Evolutionary conservation across 768 basidiomycete species (phyloP).

Genomic region (Sutorius australiensis): DNA sequence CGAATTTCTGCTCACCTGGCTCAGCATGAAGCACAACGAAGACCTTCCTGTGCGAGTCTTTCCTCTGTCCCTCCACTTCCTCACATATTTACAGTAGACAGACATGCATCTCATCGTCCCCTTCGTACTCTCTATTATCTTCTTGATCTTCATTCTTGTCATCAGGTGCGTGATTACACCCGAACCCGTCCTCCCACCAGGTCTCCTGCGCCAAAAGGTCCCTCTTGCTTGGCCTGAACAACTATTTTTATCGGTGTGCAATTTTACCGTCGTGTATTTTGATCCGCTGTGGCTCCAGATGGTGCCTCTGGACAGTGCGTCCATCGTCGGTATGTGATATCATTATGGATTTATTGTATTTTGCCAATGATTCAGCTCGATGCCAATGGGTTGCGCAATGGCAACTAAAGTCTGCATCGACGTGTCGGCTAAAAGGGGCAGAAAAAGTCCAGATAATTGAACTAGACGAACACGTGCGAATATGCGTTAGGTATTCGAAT

Average conservation of each 20-base stretch:
- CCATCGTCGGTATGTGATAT: conserved; percentile 48
- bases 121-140: conserved; percentile 40
- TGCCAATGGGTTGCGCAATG: too few species aligned
- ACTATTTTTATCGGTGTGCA: conserved; percentile 69
- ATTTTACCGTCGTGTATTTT: conserved; percentile 73
- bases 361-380: too few species aligned
- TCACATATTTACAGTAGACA: conserved; percentile 44
- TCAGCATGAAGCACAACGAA: conserved; percentile 69
- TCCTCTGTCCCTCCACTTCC: background rate
- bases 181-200: conserved; percentile 69
- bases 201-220: conserved; percentile 59
- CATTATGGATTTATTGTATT: background rate
- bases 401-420: too few species aligned
- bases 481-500: too few species aligned
- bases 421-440: too few species aligned
- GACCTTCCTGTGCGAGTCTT: conserved; percentile 47
- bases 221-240: conserved; percentile 68
- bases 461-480: too few species aligned
- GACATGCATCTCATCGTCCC: conserved; percentile 50
- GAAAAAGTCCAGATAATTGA: too few species aligned
- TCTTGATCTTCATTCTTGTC: conserved; percentile 50
- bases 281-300: conserved; percentile 83
- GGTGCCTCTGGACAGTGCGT: conserved; percentile 62
- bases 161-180: conserved; percentile 58
- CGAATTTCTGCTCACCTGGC: conserved; percentile 61